Base-by-base conservation (phyloP, 495 filamentous ascomycete species). In the Geopyxis carbonaria region DNA sequence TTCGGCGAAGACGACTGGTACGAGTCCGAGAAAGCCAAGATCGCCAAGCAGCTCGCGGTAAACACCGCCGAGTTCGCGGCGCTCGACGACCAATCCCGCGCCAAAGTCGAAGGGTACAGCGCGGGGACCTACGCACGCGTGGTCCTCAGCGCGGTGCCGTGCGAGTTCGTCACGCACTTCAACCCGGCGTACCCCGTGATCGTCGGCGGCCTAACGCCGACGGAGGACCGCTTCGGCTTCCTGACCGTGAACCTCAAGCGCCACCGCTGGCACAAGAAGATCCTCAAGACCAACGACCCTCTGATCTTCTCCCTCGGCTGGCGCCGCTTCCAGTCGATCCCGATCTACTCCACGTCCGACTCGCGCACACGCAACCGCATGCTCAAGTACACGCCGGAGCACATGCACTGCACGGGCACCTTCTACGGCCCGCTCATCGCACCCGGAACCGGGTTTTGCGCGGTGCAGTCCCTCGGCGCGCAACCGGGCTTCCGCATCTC, bases 1-100 rank as follows among this genome's bases (percentile, higher is more conserved):
- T 95, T 93, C 50, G 91, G 83, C 22, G 86, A 95, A 60, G 89
- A 97, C 50, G 83, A 95, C 30, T 97, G 91, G 91, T 95, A 95
- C 56, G 86, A 95, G 54, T 68, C 80, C 18, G 91, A 97, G 53
- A 97, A 97, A 57, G 84, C 91, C 18, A 70, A 78, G 49, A 69
- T 95, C 43, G 79, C 94, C 58, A 94, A 92, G 61, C 91, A 95
- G 57, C 65, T 83, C 32, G 74, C 81, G 42, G 92, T 97, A 67
- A 97, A 97, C 62, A 81, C 82, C 45, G 71, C 79, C 33, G 89
- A 95, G 47, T 91, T 92, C 50, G 82, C 84, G 28, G 61, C 68
- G 14, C 69, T 95, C 8, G 89, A 95, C 47, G 79, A 83, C 36
- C 61, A 64, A 20, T 80, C 85, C 31, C 69, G 89, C 30, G 67